These are phyloP conservation scores for Fusarium stilboides DNA, from an alignment of 2,329 filamentous ascomycete species.

Conservation along the genomic window DNA sequence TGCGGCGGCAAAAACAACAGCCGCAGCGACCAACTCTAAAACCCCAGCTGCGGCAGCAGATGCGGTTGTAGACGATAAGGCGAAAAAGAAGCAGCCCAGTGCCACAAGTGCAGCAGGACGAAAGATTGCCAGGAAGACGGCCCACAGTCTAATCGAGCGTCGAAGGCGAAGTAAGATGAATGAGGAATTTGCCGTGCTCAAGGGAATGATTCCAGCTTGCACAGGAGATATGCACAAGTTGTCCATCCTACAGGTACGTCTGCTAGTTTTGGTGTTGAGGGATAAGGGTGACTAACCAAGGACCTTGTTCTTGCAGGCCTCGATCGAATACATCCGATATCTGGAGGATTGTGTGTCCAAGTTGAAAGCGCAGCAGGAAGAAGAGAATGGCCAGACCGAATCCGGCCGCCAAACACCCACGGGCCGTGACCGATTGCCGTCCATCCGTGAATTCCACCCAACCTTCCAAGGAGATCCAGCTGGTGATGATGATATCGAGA, in stretches of 20 bases:
- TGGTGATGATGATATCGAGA: conserved; percentile 69
- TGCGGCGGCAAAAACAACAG: conserved; percentile 31
- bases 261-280: not conserved
- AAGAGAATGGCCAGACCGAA: conserved; percentile 50
- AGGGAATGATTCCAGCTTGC: conserved; percentile 96
- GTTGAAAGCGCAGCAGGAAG: conserved; percentile 74
- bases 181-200: conserved; percentile 94
- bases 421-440: conserved; percentile 52
- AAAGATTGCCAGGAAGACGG: conserved; percentile 96
- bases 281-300: conserved; percentile 22
- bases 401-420: conserved; percentile 50
- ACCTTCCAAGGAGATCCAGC: conserved; percentile 59
- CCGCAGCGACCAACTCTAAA: conserved; percentile 40
- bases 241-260: conserved; percentile 87
- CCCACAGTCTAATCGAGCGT: conserved; percentile 94
- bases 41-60: conserved; percentile 42
- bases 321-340: conserved; percentile 96
- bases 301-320: conserved; percentile 72
- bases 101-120: conserved; percentile 87
- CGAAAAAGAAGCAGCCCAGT: conserved; percentile 84
- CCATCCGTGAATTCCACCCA: conserved; percentile 58
- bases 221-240: conserved; percentile 99
- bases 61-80: conserved; percentile 45
- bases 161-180: conserved; percentile 97
- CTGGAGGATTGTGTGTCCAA: conserved; percentile 89